These are phyloP conservation scores for Obelidium mucronatum DNA, from an alignment of 192 early-diverging fungal species.

Conservation along the genomic window DNA sequence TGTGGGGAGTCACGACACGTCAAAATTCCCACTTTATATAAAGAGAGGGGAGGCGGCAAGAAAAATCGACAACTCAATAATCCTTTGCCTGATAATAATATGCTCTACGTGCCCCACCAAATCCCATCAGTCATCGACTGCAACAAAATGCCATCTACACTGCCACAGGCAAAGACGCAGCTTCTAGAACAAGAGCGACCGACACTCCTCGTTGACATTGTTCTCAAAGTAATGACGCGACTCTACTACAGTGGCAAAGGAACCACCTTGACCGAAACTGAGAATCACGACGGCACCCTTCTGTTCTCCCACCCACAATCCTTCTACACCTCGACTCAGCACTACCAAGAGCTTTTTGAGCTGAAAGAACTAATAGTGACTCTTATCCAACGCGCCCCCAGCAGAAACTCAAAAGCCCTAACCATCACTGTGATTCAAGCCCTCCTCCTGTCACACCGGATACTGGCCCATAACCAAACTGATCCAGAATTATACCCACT, in stretches of 20 bases:
- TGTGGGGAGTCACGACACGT: too few species aligned
- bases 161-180: too few species aligned
- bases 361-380: not conserved
- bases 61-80: too few species aligned
- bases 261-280: not conserved
- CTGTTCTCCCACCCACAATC: not conserved
- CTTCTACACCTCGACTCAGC: not conserved
- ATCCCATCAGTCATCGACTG: too few species aligned
- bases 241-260: slow-evolving; percentile 11
- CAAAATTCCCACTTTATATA: too few species aligned
- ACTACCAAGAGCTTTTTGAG: slow-evolving; percentile 17
- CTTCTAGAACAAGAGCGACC: not conserved
- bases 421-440: slow-evolving; percentile 19
- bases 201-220: slow-evolving; percentile 6
- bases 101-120: too few species aligned
- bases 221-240: slow-evolving; percentile 29
- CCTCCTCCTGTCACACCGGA: slow-evolving; percentile 5
- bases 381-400: slow-evolving; percentile 3
- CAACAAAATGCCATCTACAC: too few species aligned
- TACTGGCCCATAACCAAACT: not conserved
- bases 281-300: not conserved
- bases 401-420: slow-evolving; percentile 3
- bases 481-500: not conserved
- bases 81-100: too few species aligned
- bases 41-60: too few species aligned